phyloP scores from a whole-genome alignment of 768 basidiomycete species.

The Naganishia onofrii region DNA sequence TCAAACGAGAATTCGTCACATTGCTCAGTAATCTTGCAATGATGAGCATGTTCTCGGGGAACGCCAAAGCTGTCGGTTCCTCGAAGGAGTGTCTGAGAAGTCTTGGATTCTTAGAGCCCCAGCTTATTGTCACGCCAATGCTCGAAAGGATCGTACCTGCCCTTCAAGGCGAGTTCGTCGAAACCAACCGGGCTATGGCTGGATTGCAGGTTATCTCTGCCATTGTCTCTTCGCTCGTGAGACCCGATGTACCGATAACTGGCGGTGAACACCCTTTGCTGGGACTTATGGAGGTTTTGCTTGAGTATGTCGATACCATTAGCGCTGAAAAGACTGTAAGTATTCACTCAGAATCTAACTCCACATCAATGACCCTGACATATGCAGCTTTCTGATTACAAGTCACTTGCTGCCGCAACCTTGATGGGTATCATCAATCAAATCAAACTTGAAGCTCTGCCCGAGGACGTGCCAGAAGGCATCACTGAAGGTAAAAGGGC shows the following conservation, averaged over 20 bases:
- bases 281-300: constrained; percentile 22
- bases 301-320: constrained; percentile 60
- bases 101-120: constrained; percentile 79
- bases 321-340: constrained; percentile 68
- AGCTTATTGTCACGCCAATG: constrained; percentile 74
- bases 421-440: constrained; percentile 71
- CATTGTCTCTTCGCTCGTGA: background rate
- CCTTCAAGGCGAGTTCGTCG: constrained; percentile 49
- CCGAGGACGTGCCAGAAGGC: constrained; percentile 40
- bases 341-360: background rate
- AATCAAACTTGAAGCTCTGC: constrained; percentile 69
- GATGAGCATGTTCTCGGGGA: constrained; percentile 86
- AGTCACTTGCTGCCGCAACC: constrained; percentile 31
- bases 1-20: constrained; percentile 81
- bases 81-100: constrained; percentile 78
- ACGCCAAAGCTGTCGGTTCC: constrained; percentile 68
- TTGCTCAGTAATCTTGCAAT: constrained; percentile 75
- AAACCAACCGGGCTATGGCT: constrained; percentile 26
- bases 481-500: constrained; percentile 20
- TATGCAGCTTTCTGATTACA: background rate
- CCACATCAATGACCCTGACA: no score
- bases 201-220: constrained; percentile 20
- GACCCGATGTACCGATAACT: constrained; percentile 13
- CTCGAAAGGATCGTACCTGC: constrained; percentile 80
- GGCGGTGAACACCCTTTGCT: constrained; percentile 18